A percentile compares a stretch with the other conserved stretches of the same genome.
Evolutionary conservation across 179 eudicot genomes (phyloP).

Genomic region (Pouteria campechiana): DNA sequence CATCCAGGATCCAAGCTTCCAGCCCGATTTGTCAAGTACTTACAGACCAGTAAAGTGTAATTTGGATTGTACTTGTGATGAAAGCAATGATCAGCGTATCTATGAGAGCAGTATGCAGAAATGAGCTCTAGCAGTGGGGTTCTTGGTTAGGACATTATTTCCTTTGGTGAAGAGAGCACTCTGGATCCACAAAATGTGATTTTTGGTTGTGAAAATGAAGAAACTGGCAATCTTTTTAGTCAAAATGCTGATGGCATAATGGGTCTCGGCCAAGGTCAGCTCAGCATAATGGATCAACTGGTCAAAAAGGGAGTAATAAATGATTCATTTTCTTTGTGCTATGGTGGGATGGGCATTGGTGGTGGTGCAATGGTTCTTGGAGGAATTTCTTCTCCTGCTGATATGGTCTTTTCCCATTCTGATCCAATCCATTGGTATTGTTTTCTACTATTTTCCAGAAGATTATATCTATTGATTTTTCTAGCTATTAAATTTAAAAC

Average conservation of each 20-base stretch:
- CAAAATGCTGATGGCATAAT: slow-evolving; percentile 98
- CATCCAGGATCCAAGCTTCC: slow-evolving; percentile 91
- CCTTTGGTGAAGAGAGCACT: slow-evolving; percentile 84
- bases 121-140: slow-evolving; percentile 98
- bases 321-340: slow-evolving; percentile 87
- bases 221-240: slow-evolving; percentile 88
- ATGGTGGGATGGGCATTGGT: slow-evolving; percentile 91
- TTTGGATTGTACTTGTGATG: slow-evolving; percentile 69
- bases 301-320: slow-evolving; percentile 63
- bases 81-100: slow-evolving; percentile 37
- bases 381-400: slow-evolving; percentile 53
- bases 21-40: slow-evolving; percentile 64
- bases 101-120: slow-evolving; percentile 96
- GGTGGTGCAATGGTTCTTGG: slow-evolving; percentile 99
- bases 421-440: slow-evolving; percentile 84
- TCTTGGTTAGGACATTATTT: slow-evolving; percentile 74
- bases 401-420: slow-evolving; percentile 69
- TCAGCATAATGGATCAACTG: slow-evolving; percentile 90
- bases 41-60: slow-evolving; percentile 80
- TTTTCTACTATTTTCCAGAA: slow-evolving; percentile 9
- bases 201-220: slow-evolving; percentile 91
- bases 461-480: slow-evolving; percentile 13
- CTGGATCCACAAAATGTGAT: slow-evolving; percentile 77
- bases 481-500: slow-evolving; percentile 43
- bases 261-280: slow-evolving; percentile 90